These are phyloP conservation scores for Fusarium napiforme DNA, from an alignment of 2,329 filamentous ascomycete genomes.

Conservation along the genomic window DNA sequence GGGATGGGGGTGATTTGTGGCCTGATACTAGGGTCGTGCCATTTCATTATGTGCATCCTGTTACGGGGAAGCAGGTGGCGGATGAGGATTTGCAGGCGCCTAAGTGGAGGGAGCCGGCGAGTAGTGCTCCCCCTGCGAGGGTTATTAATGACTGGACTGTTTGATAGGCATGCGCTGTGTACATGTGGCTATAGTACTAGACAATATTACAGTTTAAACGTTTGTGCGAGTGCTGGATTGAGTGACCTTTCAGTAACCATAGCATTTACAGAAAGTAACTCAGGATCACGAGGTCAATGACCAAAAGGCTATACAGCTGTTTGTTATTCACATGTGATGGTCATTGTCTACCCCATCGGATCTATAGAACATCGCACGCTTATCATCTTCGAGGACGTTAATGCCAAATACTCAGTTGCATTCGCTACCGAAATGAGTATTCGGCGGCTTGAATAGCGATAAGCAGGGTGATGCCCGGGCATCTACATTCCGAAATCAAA, in stretches of 20 bases:
- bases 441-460: background rate
- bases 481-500: background rate
- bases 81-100: background rate
- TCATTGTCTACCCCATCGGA: accelerated
- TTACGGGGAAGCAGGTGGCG: background rate
- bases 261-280: accelerated
- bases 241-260: accelerated
- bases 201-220: accelerated
- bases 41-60: background rate
- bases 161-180: background rate
- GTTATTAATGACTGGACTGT: background rate
- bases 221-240: background rate
- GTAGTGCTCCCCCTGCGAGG: background rate
- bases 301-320: no score
- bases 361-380: accelerated
- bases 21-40: background rate
- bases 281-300: no score
- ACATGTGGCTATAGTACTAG: background rate
- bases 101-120: background rate
- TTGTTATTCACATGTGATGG: no score
- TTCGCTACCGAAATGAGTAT: background rate
- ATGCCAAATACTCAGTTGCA: background rate
- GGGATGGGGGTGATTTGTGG: background rate
- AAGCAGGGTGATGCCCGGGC: accelerated
- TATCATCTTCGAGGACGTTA: accelerated